Evolutionary conservation across 768 basidiomycete species (phyloP).

Genomic region (Suillus clintonianus): DNA sequence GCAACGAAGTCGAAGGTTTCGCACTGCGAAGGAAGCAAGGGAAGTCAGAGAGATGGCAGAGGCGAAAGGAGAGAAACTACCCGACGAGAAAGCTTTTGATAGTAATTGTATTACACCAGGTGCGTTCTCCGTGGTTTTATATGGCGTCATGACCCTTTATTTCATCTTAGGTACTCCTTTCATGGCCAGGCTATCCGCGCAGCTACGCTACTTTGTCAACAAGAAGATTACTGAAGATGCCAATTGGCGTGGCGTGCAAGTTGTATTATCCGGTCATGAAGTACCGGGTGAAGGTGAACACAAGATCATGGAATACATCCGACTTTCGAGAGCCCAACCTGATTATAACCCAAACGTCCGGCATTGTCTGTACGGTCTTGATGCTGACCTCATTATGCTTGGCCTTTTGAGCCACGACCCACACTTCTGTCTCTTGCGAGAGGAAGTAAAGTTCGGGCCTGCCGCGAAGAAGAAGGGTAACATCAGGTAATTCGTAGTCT

Average conservation of each 20-base stretch:
- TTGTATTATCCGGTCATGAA: conserved; percentile 95
- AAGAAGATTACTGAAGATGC: conserved; percentile 98
- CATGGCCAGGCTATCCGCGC: conserved; percentile 90
- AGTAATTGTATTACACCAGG: conserved; percentile 99
- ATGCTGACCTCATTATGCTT: conserved; percentile 98
- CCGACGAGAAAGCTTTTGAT: conserved; percentile 94
- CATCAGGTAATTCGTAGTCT: conserved; percentile 42
- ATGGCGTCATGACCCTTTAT: conserved; percentile 3
- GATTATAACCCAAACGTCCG: conserved; percentile 96
- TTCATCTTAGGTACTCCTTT: conserved; percentile 77
- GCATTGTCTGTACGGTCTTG: conserved; percentile 97
- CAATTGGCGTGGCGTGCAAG: conserved; percentile 89
- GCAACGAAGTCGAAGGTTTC: conserved; percentile 89
- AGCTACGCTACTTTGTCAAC: conserved; percentile 94
- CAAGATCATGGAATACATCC: conserved; percentile 99
- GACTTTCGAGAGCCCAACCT: conserved; percentile 89
- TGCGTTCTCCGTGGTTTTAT: conserved; percentile 34
- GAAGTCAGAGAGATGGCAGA: conserved; percentile 87
- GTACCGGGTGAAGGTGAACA: conserved; percentile 99
- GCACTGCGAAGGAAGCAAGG: conserved; percentile 90
- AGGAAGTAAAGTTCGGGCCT: conserved; percentile 98
- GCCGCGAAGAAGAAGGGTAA: conserved; percentile 68
- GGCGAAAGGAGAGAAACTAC: conserved; percentile 86
- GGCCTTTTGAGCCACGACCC: conserved; percentile 97
- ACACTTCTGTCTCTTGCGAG: conserved; percentile 95